Evolutionary conservation across 2,329 filamentous ascomycete genomes (phyloP), one percentile per base, ranked within the genome.

Genomic region (Thielaviopsis euricoi): DNA sequence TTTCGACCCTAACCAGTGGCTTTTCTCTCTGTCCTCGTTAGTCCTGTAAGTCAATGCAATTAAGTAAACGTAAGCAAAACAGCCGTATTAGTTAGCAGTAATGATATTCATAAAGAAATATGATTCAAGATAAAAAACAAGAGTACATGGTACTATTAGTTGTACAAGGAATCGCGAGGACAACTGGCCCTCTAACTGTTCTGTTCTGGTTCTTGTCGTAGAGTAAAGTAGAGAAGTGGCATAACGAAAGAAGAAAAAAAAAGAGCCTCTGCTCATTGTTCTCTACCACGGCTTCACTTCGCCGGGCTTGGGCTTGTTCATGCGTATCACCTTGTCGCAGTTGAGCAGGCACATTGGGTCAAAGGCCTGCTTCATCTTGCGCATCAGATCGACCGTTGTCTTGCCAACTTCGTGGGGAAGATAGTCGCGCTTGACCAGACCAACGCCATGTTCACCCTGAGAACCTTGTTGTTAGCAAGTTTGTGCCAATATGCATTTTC

Each of bases 381-480:
- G 79, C 87, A 94, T 94, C 22, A 85, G 76, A 71, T 90, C 86
- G 9, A 94, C 86, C 0, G 87, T 88, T 13, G 71, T 74, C 67
- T 81, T 74, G 13, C 87, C 86, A 48, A 93, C 73, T 71, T 94
- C 87, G 66, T 90, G 85, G 10, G 81, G 76, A 50, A 94, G 75
- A 66, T 91, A 91, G 67, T 93, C 87, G 63, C 87, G 76, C 78
- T 94, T 94, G 58, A 91, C 85, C 53, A 94, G 73, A 6, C 87
- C 87, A 56, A 93, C 83, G 49, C 87, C 87, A 68, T 94, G 87
- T 70, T 94, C 87, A 57, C 87, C 88, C 76, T 79, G 58, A 43
- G 2, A n/a, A n/a, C n/a, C 29, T 33, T 33, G 29, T 6, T 33
- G 29, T 33, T 33, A 33, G 29, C 9, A 33, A 2, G 9, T 2